phyloP scores from a whole-genome alignment of 768 basidiomycete species.

The Leccinum aurantiacum region DNA sequence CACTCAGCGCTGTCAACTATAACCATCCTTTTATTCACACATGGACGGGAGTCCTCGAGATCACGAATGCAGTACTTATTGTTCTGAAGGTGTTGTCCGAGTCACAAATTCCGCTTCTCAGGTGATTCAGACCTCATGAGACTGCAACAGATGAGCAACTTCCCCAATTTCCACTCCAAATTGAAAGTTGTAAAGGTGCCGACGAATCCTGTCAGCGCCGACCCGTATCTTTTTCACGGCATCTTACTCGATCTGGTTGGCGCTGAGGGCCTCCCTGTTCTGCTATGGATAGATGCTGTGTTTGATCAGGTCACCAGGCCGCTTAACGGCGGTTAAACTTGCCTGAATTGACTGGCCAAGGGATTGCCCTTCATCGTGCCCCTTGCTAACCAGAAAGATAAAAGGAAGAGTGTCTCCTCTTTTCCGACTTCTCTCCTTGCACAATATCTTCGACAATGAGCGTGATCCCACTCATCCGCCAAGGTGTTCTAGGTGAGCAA shows the following conservation, averaged over 20 bases:
- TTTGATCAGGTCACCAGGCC: background rate
- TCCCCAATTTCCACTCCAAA: background rate
- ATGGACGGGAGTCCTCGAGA: background rate
- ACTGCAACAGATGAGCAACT: background rate
- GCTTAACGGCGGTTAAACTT: background rate
- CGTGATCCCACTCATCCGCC: slow-evolving; percentile 17
- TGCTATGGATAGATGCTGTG: background rate
- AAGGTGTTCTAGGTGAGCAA: slow-evolving; percentile 23
- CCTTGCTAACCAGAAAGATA: slow-evolving; percentile 7
- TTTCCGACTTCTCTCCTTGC: background rate
- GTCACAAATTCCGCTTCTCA: background rate
- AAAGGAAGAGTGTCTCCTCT: background rate
- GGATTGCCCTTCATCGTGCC: background rate
- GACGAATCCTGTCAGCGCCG: background rate
- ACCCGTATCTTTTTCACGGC: background rate
- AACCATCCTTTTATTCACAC: background rate
- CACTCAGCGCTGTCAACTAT: background rate
- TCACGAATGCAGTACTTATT: background rate
- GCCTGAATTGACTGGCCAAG: background rate
- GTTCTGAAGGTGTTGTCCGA: background rate
- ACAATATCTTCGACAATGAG: slow-evolving; percentile 12
- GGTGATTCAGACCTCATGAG: background rate
- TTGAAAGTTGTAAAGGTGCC: background rate
- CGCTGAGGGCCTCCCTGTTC: background rate
- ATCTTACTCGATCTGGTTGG: background rate